A percentile compares a stretch with the other conserved stretches of the same genome.
Evolutionary conservation across 2,329 filamentous ascomycete species (phyloP).

Genomic region (Diaporthe eres): DNA sequence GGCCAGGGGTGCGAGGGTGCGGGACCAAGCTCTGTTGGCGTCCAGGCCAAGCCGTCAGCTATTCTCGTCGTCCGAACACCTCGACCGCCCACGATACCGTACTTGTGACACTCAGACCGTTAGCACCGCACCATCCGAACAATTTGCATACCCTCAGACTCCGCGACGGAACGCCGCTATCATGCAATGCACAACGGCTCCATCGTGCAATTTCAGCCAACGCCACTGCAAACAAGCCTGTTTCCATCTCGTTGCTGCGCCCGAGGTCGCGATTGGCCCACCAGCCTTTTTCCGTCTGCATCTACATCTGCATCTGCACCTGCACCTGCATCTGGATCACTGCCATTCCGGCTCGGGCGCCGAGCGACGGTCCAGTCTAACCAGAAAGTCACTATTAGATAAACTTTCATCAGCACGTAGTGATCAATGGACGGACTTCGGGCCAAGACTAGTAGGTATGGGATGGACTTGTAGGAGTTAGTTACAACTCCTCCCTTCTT

Average conservation of each 20-base stretch:
- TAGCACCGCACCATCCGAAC: constrained; percentile 26
- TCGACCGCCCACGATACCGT: background rate
- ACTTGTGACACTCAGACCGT: constrained; percentile 16
- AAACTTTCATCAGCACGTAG: constrained; percentile 2
- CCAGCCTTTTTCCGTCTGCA: background rate
- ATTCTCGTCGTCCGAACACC: constrained; percentile 31
- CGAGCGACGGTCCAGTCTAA: background rate
- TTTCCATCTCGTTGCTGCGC: constrained; percentile 9
- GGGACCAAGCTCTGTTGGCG: constrained; percentile 2
- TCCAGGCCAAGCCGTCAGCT: constrained; percentile 23
- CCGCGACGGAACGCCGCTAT: constrained; percentile 7
- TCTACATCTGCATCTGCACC: background rate
- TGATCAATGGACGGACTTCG: background rate
- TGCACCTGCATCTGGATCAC: constrained; percentile 17
- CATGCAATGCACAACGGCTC: constrained; percentile 22
- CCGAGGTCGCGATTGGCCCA: constrained; percentile 12
- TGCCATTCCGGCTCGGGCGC: constrained; percentile 3
- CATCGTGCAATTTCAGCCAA: constrained; percentile 3
- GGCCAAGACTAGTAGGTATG: background rate
- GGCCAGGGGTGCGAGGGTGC: background rate
- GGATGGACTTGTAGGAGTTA: background rate
- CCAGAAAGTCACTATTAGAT: background rate
- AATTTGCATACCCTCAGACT: constrained; percentile 22
- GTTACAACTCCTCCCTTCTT: background rate
- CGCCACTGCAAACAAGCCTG: constrained; percentile 23